A percentile compares a stretch with the other conserved stretches of the same genome.
Evolutionary conservation across 1,139 yeast genomes (phyloP).

Genomic region (Arxiozyma heterogenica): DNA sequence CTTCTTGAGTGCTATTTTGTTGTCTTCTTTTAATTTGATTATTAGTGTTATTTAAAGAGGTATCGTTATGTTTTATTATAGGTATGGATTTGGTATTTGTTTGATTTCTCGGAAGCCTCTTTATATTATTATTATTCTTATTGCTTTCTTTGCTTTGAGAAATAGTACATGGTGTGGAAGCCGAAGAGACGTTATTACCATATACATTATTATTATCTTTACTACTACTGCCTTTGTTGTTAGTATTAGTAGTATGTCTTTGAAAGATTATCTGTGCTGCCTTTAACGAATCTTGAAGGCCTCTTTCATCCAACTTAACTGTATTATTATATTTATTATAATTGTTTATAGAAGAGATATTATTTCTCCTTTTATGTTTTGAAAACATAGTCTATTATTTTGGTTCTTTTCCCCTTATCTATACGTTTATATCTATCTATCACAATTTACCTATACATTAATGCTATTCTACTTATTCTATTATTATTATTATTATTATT

Average conservation of each 20-base stretch:
- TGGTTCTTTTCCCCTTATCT: background rate
- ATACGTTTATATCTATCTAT: background rate
- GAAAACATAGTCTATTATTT: constrained; percentile 1
- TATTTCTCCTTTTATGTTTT: constrained; percentile 1
- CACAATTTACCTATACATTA: background rate
- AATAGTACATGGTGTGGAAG: background rate
- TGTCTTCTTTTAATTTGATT: background rate
- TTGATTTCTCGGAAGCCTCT: background rate
- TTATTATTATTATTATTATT: no score
- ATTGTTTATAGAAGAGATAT: background rate
- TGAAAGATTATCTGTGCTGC: constrained; percentile 24
- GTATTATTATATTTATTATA: background rate
- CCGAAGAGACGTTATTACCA: background rate
- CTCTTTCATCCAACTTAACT: constrained; percentile 8
- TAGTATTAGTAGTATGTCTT: constrained; percentile 9
- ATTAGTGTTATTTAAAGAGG: background rate
- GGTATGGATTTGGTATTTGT: background rate
- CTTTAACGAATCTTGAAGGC: constrained; percentile 14
- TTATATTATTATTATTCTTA: no score
- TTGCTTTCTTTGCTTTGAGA: background rate
- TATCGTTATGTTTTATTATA: background rate
- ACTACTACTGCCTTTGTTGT: background rate
- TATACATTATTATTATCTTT: background rate
- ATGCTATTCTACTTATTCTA: background rate
- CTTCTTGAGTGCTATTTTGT: background rate